These are phyloP conservation scores for Solanum okadae DNA, from an alignment of 257 asterid species.

Conservation along the genomic window DNA sequence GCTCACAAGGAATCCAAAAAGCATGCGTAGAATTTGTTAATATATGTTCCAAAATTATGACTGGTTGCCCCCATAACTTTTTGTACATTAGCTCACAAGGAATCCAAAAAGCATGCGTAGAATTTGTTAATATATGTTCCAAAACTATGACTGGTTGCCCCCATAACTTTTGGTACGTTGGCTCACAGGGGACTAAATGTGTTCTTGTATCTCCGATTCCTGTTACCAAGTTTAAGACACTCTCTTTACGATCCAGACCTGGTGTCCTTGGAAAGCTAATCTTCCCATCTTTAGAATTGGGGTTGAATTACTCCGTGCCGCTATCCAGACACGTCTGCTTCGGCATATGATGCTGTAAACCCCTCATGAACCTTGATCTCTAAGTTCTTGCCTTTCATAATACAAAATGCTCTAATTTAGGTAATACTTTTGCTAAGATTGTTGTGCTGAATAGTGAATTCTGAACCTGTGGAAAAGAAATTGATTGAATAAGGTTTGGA, in stretches of 20 bases:
- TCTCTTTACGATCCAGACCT: conserved; percentile 23
- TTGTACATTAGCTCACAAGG: conserved; percentile 50
- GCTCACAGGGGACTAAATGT: conserved; percentile 65
- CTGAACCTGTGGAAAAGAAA: not conserved
- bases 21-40: not conserved
- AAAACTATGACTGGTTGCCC: conserved; percentile 6
- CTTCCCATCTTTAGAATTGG: conserved; percentile 24
- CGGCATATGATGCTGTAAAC: conserved; percentile 34
- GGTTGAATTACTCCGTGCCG: conserved; percentile 25
- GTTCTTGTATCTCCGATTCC: conserved; percentile 44
- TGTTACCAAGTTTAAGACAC: conserved; percentile 37
- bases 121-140: not conserved
- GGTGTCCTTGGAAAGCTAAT: conserved; percentile 21
- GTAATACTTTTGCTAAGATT: not conserved
- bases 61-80: conserved; percentile 12
- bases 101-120: not conserved
- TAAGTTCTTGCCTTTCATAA: not conserved
- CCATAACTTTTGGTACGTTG: conserved; percentile 23
- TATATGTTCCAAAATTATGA: conserved; percentile 4
- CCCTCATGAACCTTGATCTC: conserved; percentile 22
- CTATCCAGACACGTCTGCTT: conserved; percentile 33
- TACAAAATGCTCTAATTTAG: not conserved
- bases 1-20: conserved; percentile 14
- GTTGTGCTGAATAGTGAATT: not conserved
- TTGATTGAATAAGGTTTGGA: not conserved